Evolutionary conservation across 169 alveolate genomes (phyloP).

Genomic region (Eimeria maxima): DNA sequence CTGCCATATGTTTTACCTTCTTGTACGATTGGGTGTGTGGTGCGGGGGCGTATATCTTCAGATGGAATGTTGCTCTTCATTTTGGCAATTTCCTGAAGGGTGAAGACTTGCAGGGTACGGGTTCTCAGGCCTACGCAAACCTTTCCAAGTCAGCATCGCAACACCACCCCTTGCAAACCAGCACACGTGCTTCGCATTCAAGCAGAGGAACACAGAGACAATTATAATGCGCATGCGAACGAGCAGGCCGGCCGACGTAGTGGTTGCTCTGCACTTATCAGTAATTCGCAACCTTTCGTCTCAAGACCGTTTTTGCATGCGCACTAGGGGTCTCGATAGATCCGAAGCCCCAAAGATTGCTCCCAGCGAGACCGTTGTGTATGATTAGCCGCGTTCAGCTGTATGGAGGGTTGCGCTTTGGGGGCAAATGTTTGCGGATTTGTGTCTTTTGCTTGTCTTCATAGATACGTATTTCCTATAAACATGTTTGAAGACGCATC

Average conservation of each 20-base stretch:
- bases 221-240: background rate
- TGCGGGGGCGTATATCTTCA: background rate
- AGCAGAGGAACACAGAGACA: background rate
- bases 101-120: background rate
- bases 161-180: background rate
- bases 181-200: background rate
- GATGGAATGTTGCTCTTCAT: conserved; percentile 83
- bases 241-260: background rate
- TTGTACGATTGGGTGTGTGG: background rate
- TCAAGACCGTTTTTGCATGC: background rate
- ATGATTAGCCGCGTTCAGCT: background rate
- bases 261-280: background rate
- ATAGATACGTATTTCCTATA: conserved; percentile 84
- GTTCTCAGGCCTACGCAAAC: conserved; percentile 73
- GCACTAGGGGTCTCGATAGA: background rate
- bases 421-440: background rate
- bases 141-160: conserved; percentile 67
- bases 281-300: background rate
- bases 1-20: too few relatives aligned
- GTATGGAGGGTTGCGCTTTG: background rate
- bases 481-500: conserved; percentile 82
- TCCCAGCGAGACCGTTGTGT: background rate
- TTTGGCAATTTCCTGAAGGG: conserved; percentile 82
- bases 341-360: background rate
- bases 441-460: background rate